Conservation (phyloP, 1,284 basidiomycete species). For the Ceratobasidium sp. region DNA sequence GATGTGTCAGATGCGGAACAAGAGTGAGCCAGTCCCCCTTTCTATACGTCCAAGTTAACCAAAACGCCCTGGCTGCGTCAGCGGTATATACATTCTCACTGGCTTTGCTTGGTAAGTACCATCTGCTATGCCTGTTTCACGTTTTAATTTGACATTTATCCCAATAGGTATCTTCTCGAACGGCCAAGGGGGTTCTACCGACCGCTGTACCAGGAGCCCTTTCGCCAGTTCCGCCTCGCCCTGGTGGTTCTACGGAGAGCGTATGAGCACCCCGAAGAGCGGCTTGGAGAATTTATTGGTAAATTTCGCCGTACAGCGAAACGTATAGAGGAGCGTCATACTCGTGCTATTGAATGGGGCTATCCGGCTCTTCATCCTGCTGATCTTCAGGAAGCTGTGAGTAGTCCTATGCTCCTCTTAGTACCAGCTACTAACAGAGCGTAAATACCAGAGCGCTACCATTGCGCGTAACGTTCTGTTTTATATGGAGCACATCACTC, state of each 20-base stretch:
- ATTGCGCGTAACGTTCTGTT: background rate
- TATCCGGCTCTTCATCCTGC: constrained; percentile 13
- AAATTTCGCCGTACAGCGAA: constrained; percentile 10
- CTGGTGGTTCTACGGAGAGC: background rate
- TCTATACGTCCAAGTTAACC: background rate
- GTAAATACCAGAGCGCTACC: constrained; percentile 1
- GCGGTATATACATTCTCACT: constrained; percentile 26
- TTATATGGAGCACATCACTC: background rate
- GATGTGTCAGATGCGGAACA: constrained; percentile 17
- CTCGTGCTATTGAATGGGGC: constrained; percentile 2
- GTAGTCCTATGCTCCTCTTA: background rate
- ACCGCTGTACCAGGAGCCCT: background rate
- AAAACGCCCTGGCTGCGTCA: background rate
- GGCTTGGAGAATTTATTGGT: background rate
- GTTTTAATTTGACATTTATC: background rate
- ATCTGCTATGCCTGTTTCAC: no score
- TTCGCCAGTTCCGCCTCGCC: constrained; percentile 23
- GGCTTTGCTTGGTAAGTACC: constrained; percentile 13
- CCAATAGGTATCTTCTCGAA: constrained; percentile 21
- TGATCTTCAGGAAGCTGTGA: constrained; percentile 22
- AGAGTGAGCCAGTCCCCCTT: background rate
- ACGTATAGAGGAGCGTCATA: constrained; percentile 12
- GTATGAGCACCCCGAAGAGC: constrained; percentile 15
- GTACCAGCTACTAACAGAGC: no score
- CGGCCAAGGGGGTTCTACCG: background rate